Base-by-base conservation (phyloP, 306 rosid genomes). In the Cicer chorassanicum region DNA sequence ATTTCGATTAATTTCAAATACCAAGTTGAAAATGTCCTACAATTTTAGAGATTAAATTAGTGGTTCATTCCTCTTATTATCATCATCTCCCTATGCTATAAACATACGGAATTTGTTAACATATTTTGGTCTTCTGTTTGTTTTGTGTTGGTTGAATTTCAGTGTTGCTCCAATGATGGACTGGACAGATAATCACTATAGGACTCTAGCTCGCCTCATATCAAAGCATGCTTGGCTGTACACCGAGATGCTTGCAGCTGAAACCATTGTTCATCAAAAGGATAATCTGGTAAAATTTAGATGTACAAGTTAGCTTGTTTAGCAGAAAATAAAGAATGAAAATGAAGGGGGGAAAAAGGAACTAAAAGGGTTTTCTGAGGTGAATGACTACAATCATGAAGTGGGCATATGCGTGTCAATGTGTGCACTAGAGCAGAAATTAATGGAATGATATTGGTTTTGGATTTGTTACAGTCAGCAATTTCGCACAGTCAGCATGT, bases 81-180 rank as follows among this genome's bases (percentile, higher is more conserved):
- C 9, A 42, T 42, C 8, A 11, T 54, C 50, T 72, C 19, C n/a
- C 15, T 7, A 21, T 13, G 12, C 34, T 55, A 16, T 54, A 9
- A 53, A 57, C 66, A 6, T 49, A 12, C 45, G 50, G 81, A 66
- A 61, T 16, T 19, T 75, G 9, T 24, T 41, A 54, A 53, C 66
- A 16, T 57, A 53, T 15, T 50, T 63, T 83, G 78, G 21, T 70
- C 9, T 42, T 11, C 41, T 4, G 2, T 79, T 64, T 18, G 10
- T 10, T 10, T 68, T 24, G 9, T 36, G 56, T 83, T 78, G 49
- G 29, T 75, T 72, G 66, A 54, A 56, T 73, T 73, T 43, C 86
- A 94, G 98, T 78, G 89, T 94, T 65, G 98, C 98, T 72, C 98
- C 97, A 18, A 94, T 94, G 97, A 94, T 94, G 98, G 95, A 94